Conservation (phyloP, 176 grass and related monocot genomes). For the Chloris gayana region DNA sequence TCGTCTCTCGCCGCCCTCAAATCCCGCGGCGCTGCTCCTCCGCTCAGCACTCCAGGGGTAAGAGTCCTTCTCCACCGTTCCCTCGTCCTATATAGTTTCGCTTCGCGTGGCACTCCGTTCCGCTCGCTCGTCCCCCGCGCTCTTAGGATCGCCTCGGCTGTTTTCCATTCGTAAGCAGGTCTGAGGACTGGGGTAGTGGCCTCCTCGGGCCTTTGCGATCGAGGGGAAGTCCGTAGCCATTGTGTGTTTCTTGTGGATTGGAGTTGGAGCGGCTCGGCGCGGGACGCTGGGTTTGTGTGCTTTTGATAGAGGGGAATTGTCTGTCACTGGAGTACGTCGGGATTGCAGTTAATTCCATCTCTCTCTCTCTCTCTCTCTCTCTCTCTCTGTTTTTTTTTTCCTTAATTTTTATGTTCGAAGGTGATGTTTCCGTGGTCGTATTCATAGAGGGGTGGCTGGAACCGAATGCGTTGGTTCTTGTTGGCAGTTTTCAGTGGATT, state of each 20-base stretch:
- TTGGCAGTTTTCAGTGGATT: background rate
- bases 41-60: slow-evolving; percentile 47
- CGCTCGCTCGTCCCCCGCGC: background rate
- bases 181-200: too few relatives aligned
- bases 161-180: too few relatives aligned
- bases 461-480: background rate
- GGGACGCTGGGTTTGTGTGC: background rate
- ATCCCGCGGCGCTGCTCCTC: slow-evolving; percentile 25
- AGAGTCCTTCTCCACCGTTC: slow-evolving; percentile 41
- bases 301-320: background rate
- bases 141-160: slow-evolving; percentile 14
- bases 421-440: background rate
- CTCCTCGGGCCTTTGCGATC: background rate
- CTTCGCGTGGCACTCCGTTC: background rate
- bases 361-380: background rate
- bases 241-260: background rate
- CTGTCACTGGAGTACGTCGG: background rate
- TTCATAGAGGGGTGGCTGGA: background rate
- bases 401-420: too few relatives aligned
- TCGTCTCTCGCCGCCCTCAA: background rate
- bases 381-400: background rate
- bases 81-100: background rate
- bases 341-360: background rate
- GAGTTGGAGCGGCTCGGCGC: background rate
- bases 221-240: background rate